Evolutionary conservation across 805 yeast genomes (phyloP).

Genomic region (Candida montana): DNA sequence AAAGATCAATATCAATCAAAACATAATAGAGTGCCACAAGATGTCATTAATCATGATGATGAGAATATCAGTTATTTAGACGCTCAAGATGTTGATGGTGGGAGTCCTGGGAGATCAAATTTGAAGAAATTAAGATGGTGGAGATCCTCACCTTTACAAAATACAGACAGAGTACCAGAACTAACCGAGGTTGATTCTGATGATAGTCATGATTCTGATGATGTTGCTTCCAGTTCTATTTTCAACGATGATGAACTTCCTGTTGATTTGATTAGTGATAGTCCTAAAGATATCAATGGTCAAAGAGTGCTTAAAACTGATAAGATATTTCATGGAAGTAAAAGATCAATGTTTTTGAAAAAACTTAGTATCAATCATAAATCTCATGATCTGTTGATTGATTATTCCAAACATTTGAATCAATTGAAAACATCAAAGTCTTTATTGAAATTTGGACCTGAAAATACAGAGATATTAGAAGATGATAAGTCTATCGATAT

Average conservation of each 20-base stretch:
- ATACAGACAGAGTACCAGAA: neutral
- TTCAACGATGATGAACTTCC: too few relatives aligned
- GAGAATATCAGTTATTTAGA: neutral
- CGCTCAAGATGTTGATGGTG: neutral
- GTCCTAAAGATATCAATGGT: too few relatives aligned
- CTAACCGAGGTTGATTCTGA: slow-evolving; percentile 1
- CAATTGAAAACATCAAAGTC: slow-evolving; percentile 1
- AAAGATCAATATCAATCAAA: neutral
- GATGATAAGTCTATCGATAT: neutral
- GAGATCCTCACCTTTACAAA: slow-evolving; percentile 2
- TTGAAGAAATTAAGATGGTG: slow-evolving; percentile 7
- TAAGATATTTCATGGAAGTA: too few relatives aligned
- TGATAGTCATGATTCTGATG: neutral
- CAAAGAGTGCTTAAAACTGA: too few relatives aligned
- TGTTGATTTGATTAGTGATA: too few relatives aligned
- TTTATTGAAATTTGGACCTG: slow-evolving; percentile 6
- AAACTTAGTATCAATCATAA: neutral
- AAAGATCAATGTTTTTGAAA: neutral
- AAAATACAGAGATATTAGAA: neutral
- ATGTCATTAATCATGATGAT: too few relatives aligned
- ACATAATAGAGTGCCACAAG: too few relatives aligned
- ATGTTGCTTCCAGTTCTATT: too few relatives aligned
- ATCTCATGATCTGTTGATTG: neutral
- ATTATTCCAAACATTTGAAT: slow-evolving; percentile 2
- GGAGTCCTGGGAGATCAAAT: neutral